A percentile compares a stretch with the other conserved stretches of the same genome.
phyloP scores from a whole-genome alignment of 805 yeast genomes.

The Naumovozyma baii region DNA sequence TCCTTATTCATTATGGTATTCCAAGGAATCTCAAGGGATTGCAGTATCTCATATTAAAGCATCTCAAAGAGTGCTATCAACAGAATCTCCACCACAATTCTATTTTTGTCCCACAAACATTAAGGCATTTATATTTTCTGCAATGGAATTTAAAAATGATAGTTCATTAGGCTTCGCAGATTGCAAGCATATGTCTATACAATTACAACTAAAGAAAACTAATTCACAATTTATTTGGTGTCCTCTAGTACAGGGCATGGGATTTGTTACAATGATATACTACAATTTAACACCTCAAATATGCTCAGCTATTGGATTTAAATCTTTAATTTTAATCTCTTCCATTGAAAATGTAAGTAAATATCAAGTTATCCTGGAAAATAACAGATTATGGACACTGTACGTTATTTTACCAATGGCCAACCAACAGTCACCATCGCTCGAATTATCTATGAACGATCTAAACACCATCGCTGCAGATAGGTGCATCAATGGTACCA shows the following conservation, averaged over 20 bases:
- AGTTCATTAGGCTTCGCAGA: slow-evolving; percentile 24
- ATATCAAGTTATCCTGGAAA: slow-evolving; percentile 44
- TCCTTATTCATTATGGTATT: slow-evolving; percentile 70
- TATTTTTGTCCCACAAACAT: slow-evolving; percentile 62
- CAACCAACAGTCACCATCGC: neutral
- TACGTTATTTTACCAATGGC: slow-evolving; percentile 6
- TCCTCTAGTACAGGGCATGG: slow-evolving; percentile 75
- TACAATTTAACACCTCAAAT: slow-evolving; percentile 44
- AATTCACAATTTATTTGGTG: slow-evolving; percentile 35
- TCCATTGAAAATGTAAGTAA: slow-evolving; percentile 25
- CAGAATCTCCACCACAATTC: slow-evolving; percentile 45
- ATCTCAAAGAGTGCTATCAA: slow-evolving; percentile 59
- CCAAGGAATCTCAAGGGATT: slow-evolving; percentile 42
- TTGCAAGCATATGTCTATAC: slow-evolving; percentile 30
- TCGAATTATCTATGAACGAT: slow-evolving; percentile 8
- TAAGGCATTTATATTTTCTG: slow-evolving; percentile 44
- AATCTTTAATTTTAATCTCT: slow-evolving; percentile 9
- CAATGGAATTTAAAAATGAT: slow-evolving; percentile 33
- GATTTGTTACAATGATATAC: slow-evolving; percentile 62
- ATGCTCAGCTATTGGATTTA: slow-evolving; percentile 58
- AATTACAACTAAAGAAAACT: slow-evolving; percentile 21
- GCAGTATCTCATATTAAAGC: slow-evolving; percentile 57
- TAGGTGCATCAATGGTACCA: slow-evolving; percentile 33
- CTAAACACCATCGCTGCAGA: slow-evolving; percentile 15
- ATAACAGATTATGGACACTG: slow-evolving; percentile 38